Percentiles rank a stretch among this genome's conserved stretches.
Evolutionary conservation across 192 early-diverging fungal species (phyloP).

Genomic region (Chytriomyces sp.): DNA sequence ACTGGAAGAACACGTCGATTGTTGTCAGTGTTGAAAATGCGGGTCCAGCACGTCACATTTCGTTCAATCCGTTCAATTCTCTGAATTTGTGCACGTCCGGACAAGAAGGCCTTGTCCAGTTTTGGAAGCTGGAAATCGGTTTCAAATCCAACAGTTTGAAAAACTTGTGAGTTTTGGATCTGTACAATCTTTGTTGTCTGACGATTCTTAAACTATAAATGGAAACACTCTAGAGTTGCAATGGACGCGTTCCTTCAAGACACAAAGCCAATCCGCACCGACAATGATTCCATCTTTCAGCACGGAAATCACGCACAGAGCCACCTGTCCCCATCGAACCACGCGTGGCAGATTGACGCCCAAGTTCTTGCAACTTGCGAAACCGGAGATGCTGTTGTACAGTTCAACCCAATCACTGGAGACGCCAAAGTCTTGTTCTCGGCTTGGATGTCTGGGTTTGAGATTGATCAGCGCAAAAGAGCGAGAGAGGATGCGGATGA

Average conservation of each 20-base stretch:
- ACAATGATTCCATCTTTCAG: neutral
- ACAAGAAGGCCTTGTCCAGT: constrained; percentile 44
- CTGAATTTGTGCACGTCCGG: constrained; percentile 49
- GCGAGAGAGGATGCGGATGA: neutral
- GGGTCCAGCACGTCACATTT: constrained; percentile 39
- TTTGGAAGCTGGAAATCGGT: constrained; percentile 57
- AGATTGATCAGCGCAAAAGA: constrained; percentile 5
- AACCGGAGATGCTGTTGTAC: constrained; percentile 36
- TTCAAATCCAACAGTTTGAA: constrained; percentile 45
- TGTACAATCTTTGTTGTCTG: neutral
- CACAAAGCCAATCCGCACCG: neutral
- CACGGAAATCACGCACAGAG: neutral
- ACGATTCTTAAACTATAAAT: neutral
- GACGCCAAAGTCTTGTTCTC: constrained; percentile 32
- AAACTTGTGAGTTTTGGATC: constrained; percentile 41
- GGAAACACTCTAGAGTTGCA: neutral
- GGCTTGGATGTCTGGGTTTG: constrained; percentile 21
- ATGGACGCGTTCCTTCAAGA: neutral
- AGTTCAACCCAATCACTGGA: constrained; percentile 43
- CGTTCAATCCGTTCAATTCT: constrained; percentile 58
- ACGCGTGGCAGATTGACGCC: constrained; percentile 34
- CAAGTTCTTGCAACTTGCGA: constrained; percentile 29
- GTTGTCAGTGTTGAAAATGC: constrained; percentile 37
- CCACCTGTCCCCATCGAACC: neutral
- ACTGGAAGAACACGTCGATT: constrained; percentile 49